Base-by-base conservation (phyloP, 2,329 filamentous ascomycete genomes). In the Cadophora gregata region DNA sequence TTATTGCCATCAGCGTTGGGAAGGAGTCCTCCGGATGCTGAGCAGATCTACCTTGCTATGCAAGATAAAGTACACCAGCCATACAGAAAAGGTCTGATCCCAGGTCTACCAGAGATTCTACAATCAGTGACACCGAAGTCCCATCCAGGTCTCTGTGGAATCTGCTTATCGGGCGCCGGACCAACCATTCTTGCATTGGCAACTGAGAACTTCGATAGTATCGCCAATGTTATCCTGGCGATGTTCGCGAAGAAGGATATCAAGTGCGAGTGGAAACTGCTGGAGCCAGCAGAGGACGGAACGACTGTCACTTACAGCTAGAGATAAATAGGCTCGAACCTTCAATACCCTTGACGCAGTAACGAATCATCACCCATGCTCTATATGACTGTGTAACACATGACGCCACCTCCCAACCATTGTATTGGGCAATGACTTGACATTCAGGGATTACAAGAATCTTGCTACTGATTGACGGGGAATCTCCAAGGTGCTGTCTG, bases 21-120 rank as follows among this genome's bases (percentile, higher is more conserved):
- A 70, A 90, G 93, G 78, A 95, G 92, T 8, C 95, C 96, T 10
- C 95, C 94, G 1, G 91, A 97, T 77, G 90, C 96, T 25, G 90
- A 96, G 74, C 90, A 97, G 79, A 99, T 99, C 78, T 96, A 96
- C 82, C 89, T 96, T 58, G 95, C 94, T 56, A 99, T 99, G 96
- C 96, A 98, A 81, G 96, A 99, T 83, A 97, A 94, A 81, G 88
- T 99, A 68, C 96, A 99, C 81, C 96, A 99, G 80, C 96, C 93
- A 51, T 98, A 99, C 82, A 90, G 96, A 63, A 90, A 96, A 80
- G 90, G 87, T 1, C 86, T 99, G 69, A 97, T 99, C 73, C 96
- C 96, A 0, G 96, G 95, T 0, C 85, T 99, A 65, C 91, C 92
- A 19, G 91, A 97, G 77, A 95, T 99, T 63, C 88, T 99, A 62